These are phyloP conservation scores for Mucor racemosus DNA, from an alignment of 371 early-diverging fungal genomes.

Conservation along the genomic window DNA sequence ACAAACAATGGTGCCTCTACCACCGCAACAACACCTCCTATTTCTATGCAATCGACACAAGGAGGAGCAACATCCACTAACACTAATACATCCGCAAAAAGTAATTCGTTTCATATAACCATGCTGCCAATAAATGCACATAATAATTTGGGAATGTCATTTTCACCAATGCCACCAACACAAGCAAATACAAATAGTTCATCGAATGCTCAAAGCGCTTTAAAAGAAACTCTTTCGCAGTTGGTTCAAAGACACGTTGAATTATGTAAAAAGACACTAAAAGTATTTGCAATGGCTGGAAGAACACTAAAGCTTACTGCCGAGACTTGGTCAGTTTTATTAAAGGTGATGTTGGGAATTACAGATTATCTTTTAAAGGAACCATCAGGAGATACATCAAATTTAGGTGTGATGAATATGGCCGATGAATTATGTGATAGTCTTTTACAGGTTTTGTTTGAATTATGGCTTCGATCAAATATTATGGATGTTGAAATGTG, in stretches of 20 bases:
- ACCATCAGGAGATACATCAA: conserved; percentile 39
- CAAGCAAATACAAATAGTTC: conserved; percentile 15
- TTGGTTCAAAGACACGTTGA: conserved; percentile 67
- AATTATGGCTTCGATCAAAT: conserved; percentile 75
- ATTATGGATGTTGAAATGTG: conserved; percentile 74
- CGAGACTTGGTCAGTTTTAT: conserved; percentile 78
- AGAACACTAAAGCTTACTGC: conserved; percentile 66
- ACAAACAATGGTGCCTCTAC: conserved; percentile 6
- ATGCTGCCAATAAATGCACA: conserved; percentile 35
- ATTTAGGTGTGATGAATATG: conserved; percentile 60
- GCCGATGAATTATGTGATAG: conserved; percentile 78
- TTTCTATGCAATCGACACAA: conserved; percentile 19
- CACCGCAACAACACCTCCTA: conserved; percentile 16
- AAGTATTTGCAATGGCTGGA: conserved; percentile 67
- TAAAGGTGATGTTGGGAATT: conserved; percentile 77
- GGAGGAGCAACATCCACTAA: background rate
- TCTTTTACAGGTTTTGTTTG: conserved; percentile 70
- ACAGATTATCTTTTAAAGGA: conserved; percentile 71
- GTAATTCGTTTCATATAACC: conserved; percentile 27
- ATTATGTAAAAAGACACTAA: conserved; percentile 75
- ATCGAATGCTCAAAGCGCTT: conserved; percentile 7
- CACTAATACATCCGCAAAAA: background rate
- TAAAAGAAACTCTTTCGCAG: conserved; percentile 41
- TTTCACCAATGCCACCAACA: conserved; percentile 9
- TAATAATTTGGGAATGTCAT: conserved; percentile 24